These are phyloP conservation scores for Nannochloris sp. DNA, from an alignment of 139 green algal species.

Conservation along the genomic window DNA sequence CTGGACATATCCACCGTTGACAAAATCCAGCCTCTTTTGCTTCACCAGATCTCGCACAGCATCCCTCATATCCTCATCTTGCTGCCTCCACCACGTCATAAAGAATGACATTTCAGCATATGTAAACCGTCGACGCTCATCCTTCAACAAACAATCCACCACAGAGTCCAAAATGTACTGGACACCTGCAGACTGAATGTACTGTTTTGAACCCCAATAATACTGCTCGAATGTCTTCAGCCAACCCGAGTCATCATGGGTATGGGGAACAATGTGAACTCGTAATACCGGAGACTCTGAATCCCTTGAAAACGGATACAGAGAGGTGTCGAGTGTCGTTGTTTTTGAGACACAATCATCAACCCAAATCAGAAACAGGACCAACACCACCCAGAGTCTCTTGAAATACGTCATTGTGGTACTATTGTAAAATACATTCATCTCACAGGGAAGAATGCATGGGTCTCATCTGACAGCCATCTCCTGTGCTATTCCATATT, in stretches of 20 bases:
- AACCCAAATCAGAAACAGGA: no score
- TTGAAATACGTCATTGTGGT: no score
- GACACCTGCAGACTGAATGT: conserved; percentile 71
- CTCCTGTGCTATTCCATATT: no score
- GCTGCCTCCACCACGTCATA: conserved; percentile 65
- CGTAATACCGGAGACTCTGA: neutral
- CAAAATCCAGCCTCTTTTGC: conserved; percentile 56
- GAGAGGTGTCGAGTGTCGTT: no score
- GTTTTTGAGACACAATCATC: no score
- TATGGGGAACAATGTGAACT: conserved; percentile 77
- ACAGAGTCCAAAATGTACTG: conserved; percentile 78
- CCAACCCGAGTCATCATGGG: conserved; percentile 83
- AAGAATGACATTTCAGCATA: conserved; percentile 86
- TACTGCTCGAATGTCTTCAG: conserved; percentile 90
- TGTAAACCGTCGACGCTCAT: conserved; percentile 61
- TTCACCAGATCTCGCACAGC: conserved; percentile 45
- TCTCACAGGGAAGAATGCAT: no score
- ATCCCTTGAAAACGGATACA: neutral
- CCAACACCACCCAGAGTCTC: no score
- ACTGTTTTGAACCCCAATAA: conserved; percentile 58
- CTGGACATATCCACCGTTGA: conserved; percentile 77
- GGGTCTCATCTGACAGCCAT: no score
- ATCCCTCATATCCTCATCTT: conserved; percentile 30
- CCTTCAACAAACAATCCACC: conserved; percentile 41
- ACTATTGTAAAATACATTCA: no score